Evolutionary conservation across 139 green algal species (phyloP).

Genomic region (Chlorella sp.): DNA sequence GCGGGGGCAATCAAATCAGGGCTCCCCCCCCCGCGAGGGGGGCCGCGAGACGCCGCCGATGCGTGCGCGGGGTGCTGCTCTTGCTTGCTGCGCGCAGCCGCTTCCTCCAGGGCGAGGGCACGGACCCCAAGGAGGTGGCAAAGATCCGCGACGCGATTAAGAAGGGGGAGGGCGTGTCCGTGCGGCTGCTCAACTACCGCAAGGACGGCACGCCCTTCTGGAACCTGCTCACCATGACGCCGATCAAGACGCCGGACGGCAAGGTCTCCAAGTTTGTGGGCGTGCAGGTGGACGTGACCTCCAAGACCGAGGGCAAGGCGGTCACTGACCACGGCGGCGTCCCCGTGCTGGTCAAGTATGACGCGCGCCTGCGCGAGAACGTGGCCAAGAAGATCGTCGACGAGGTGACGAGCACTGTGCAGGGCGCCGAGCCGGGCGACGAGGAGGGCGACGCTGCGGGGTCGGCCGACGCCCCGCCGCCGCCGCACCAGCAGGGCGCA

Average conservation of each 20-base stretch:
- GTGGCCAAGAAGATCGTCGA: slow-evolving; percentile 72
- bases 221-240: slow-evolving; percentile 95
- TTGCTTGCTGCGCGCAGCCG: too few relatives aligned
- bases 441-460: too few relatives aligned
- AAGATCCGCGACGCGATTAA: slow-evolving; percentile 74
- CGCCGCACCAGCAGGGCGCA: too few relatives aligned
- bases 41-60: too few relatives aligned
- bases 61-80: too few relatives aligned
- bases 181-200: slow-evolving; percentile 89
- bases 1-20: too few relatives aligned
- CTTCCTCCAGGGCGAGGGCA: slow-evolving; percentile 96
- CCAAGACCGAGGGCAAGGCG: slow-evolving; percentile 84
- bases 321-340: slow-evolving; percentile 47
- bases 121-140: slow-evolving; percentile 79
- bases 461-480: too few relatives aligned
- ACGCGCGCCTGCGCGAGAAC: slow-evolving; percentile 70
- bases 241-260: slow-evolving; percentile 81
- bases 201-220: slow-evolving; percentile 91
- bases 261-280: slow-evolving; percentile 87
- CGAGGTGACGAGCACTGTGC: slow-evolving; percentile 63
- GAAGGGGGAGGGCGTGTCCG: slow-evolving; percentile 49
- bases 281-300: slow-evolving; percentile 93
- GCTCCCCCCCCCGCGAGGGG: too few relatives aligned
- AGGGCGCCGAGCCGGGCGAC: slow-evolving; percentile 17
- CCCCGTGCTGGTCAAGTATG: slow-evolving; percentile 83